These are phyloP conservation scores for Ephemerocybe angulata DNA, from an alignment of 768 basidiomycete species.

Conservation along the genomic window DNA sequence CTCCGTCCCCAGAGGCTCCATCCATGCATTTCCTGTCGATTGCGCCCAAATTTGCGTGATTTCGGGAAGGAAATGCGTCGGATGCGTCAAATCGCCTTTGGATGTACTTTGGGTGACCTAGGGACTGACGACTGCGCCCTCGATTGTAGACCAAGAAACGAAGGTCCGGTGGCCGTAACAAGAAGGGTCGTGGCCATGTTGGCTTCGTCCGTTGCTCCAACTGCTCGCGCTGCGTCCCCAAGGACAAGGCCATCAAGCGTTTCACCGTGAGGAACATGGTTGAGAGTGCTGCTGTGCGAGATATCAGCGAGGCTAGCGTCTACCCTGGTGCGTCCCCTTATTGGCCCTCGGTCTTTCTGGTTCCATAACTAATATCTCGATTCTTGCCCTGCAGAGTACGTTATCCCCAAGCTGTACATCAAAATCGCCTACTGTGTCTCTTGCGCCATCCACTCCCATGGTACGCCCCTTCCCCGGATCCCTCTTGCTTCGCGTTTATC, in stretches of 20 bases:
- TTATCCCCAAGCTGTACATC: constrained; percentile 95
- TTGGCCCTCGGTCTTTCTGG: not conserved
- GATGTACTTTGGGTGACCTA: constrained; percentile 27
- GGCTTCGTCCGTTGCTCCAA: constrained; percentile 95
- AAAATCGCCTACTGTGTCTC: constrained; percentile 99
- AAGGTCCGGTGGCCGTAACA: constrained; percentile 99
- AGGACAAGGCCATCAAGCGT: constrained; percentile 99
- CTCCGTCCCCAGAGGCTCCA: constrained; percentile 9
- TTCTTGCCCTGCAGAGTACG: constrained; percentile 66
- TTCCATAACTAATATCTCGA: not conserved
- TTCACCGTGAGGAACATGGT: constrained; percentile 99
- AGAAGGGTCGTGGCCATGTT: constrained; percentile 97
- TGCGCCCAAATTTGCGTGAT: constrained; percentile 12
- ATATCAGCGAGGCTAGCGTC: constrained; percentile 94
- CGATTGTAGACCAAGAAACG: constrained; percentile 87
- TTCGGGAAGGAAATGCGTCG: constrained; percentile 26
- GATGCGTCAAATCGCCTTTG: constrained; percentile 31
- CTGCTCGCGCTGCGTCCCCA: constrained; percentile 96
- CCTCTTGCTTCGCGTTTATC: not conserved
- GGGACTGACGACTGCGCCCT: constrained; percentile 3
- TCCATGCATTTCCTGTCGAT: not conserved
- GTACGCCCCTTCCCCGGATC: constrained; percentile 41
- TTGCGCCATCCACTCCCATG: constrained; percentile 98
- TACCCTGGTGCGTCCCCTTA: constrained; percentile 66
- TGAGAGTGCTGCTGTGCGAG: constrained; percentile 95